Base-by-base conservation (phyloP, 495 filamentous ascomycete species). In the Aspergillus biplanus region DNA sequence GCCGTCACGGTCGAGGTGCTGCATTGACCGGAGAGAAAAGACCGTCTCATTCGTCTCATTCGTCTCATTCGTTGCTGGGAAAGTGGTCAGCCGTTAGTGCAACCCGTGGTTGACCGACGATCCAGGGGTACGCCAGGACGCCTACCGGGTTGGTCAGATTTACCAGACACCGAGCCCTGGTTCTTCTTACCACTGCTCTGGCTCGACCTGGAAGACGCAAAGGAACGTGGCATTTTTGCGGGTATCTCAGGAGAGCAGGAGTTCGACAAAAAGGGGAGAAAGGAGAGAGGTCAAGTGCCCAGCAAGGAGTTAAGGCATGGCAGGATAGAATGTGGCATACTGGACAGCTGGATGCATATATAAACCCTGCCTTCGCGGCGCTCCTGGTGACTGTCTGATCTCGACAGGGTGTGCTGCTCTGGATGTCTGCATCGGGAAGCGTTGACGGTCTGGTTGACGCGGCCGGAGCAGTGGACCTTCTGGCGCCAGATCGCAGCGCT, bases 121-220 rank as follows among this genome's bases (percentile, higher is more conserved):
- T 37, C 13, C 11, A 52, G 37, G 57, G 9, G 12, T 49, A 31
- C 31, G 33, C n/a, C 7, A 33, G 11, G n/a, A 33, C 56, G 82
- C 92, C 66, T 74, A 97, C 93, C 82, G 58, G 93, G 93, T 72
- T 97, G 95, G 73, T 97, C 92, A 5, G 90, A 86, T 75, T 96
- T 97, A 67, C 89, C 78, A 65, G 87, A 83, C 46, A 81, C 81
- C 44, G 85, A 80, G 35, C 84, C 80, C 77, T 93, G 35, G 53
- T 47, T 50, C 47, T 63, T 57, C 21, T 57, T 93, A 52, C 70
- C 68, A 56, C 61, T 65, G 54, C 66, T 66, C n/a, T 72, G 65
- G 18, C 65, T 59, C 27, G 72, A 74, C 44, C 70, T 47, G 27
- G 71, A 72, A 13, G 69, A 64, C 13, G 67, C 42, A 12, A 57